Percentiles rank a stretch among this genome's conserved stretches.
These are phyloP conservation scores for Ceratocystiopsis sp. DNA, from an alignment of 2,329 filamentous ascomycete species.

Conservation along the genomic window DNA sequence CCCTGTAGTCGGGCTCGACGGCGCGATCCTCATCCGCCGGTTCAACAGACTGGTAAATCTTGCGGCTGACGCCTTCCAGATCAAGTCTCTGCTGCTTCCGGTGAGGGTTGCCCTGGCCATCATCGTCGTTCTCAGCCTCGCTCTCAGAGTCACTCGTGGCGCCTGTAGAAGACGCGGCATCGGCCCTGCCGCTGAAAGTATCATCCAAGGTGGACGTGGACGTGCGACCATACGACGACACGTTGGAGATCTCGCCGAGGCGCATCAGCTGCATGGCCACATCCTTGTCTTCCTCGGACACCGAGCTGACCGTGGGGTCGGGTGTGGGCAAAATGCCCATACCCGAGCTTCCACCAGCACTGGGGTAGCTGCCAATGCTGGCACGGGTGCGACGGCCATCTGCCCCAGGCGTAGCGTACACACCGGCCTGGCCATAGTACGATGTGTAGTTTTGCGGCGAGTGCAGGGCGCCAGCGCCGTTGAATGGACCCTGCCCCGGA, in stretches of 20 bases:
- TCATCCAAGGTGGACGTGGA: conserved; percentile 90
- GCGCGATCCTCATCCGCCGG: conserved; percentile 30
- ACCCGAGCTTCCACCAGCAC: conserved; percentile 9
- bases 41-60: conserved; percentile 33
- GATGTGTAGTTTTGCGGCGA: conserved; percentile 63
- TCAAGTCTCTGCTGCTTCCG: conserved; percentile 39
- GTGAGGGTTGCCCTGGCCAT: conserved; percentile 43
- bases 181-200: conserved; percentile 77
- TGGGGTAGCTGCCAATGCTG: conserved; percentile 35
- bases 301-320: conserved; percentile 93
- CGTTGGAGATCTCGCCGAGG: conserved; percentile 82
- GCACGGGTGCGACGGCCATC: conserved; percentile 50
- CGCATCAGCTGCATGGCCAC: conserved; percentile 95
- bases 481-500: conserved; percentile 63
- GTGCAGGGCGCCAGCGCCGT: conserved; percentile 58
- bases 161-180: conserved; percentile 68
- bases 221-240: conserved; percentile 76
- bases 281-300: conserved; percentile 87
- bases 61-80: conserved; percentile 22
- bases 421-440: conserved; percentile 33
- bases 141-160: conserved; percentile 66
- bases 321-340: conserved; percentile 69
- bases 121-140: conserved; percentile 49
- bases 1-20: conserved; percentile 39
- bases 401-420: conserved; percentile 45